Evolutionary conservation across 2,329 filamentous ascomycete species (phyloP).

Genomic region (Colletotrichum sp.): DNA sequence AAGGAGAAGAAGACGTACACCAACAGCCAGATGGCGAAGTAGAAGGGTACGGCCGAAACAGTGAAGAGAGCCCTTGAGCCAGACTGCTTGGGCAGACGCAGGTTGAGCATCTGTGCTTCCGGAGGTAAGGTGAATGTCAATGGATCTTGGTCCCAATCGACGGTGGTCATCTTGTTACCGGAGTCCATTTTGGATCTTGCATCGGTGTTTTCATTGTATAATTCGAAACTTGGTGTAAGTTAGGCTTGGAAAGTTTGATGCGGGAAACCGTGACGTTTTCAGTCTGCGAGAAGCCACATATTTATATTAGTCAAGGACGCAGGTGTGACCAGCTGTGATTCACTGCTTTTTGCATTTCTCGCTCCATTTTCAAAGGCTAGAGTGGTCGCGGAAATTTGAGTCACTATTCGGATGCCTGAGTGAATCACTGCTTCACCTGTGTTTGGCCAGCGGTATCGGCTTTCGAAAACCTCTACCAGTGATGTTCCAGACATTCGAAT

Average conservation of each 20-base stretch:
- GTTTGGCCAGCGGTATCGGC: not conserved
- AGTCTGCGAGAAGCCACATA: rapidly evolving
- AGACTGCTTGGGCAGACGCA: not conserved
- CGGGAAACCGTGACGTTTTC: not conserved
- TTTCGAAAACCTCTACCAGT: not conserved
- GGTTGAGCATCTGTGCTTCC: not conserved
- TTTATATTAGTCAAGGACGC: not conserved
- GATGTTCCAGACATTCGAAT: not conserved
- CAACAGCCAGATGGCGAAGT: not conserved
- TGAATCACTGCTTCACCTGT: not conserved
- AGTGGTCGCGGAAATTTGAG: rapidly evolving
- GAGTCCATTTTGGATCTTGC: not conserved
- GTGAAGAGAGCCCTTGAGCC: not conserved
- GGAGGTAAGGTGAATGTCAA: not conserved
- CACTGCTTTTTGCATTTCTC: not conserved
- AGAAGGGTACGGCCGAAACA: not conserved
- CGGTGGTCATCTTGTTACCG: not conserved
- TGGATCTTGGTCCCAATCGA: not conserved
- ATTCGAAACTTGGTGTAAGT: not conserved
- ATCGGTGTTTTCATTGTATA: not conserved
- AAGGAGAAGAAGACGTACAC: not conserved
- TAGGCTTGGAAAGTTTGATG: not conserved
- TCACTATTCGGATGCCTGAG: not conserved
- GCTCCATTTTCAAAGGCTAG: not conserved
- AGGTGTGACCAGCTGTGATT: not conserved